A percentile compares a stretch with the other conserved stretches of the same genome.
phyloP scores from a whole-genome alignment of 768 basidiomycete genomes.

The Auriculariales sp. region DNA sequence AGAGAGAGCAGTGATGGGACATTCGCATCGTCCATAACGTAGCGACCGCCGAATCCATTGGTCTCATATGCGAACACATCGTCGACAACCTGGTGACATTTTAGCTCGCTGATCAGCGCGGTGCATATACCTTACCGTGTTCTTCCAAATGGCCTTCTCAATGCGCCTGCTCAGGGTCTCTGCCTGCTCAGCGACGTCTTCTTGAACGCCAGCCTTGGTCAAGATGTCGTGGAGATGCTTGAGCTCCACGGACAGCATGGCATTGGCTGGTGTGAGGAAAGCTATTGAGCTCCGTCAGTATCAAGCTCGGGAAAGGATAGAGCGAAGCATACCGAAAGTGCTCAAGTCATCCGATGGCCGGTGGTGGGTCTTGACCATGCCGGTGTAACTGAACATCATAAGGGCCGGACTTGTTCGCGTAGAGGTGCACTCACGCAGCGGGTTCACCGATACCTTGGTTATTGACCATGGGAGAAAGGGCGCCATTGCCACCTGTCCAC shows the following conservation, averaged over 20 bases:
- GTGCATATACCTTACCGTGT: constrained; percentile 28
- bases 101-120: too few relatives aligned
- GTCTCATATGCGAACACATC: constrained; percentile 65
- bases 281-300: constrained; percentile 24
- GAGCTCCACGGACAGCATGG: constrained; percentile 68
- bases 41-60: constrained; percentile 57
- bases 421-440: constrained; percentile 24
- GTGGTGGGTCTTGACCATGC: constrained; percentile 63
- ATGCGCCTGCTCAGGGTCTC: constrained; percentile 44
- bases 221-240: constrained; percentile 44
- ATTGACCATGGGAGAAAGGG: constrained; percentile 45
- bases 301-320: not conserved
- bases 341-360: constrained; percentile 66
- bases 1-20: constrained; percentile 69
- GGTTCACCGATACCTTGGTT: constrained; percentile 67
- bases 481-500: constrained; percentile 60
- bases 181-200: constrained; percentile 39
- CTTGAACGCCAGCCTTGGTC: constrained; percentile 30
- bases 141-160: constrained; percentile 43
- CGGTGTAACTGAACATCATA: constrained; percentile 37
- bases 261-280: constrained; percentile 66
- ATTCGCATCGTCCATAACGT: constrained; percentile 79
- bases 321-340: constrained; percentile 35
- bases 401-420: too few relatives aligned
- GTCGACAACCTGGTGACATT: constrained; percentile 38